Conservation (phyloP, 2,329 filamentous ascomycete species). For the Podosphaera xanthii region DNA sequence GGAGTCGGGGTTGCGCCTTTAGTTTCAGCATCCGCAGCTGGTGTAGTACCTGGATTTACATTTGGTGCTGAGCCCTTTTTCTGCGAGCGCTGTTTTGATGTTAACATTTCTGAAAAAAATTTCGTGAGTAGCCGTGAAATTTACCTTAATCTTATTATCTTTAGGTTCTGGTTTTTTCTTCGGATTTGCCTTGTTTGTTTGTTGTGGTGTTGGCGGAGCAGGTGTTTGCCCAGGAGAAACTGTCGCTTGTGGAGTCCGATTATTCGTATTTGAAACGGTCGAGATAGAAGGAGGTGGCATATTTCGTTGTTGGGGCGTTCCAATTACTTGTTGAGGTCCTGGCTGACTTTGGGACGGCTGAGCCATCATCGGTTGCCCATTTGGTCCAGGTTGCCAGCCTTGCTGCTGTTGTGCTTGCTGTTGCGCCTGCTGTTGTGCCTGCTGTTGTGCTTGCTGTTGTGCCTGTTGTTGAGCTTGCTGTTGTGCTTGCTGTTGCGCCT, state of each 20-base stretch:
- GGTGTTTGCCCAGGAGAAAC: conserved; percentile 31
- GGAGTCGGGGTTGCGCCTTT: conserved; percentile 36
- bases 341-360: conserved; percentile 19
- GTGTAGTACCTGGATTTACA: conserved; percentile 29
- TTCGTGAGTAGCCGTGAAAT: conserved; percentile 16
- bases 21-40: conserved; percentile 33
- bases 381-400: conserved; percentile 16
- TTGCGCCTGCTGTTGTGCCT: conserved; percentile 20
- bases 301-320: conserved; percentile 47
- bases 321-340: conserved; percentile 19
- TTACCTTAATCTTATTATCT: conserved; percentile 52
- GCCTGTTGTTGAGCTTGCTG: conserved; percentile 6
- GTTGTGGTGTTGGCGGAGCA: conserved; percentile 55
- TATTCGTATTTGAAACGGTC: conserved; percentile 26
- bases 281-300: conserved; percentile 47
- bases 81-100: conserved; percentile 16
- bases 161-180: conserved; percentile 76
- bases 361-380: conserved; percentile 23
- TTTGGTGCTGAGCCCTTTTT: conserved; percentile 42
- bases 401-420: conserved; percentile 3
- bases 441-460: conserved; percentile 20
- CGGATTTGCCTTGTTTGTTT: conserved; percentile 47
- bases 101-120: conserved; percentile 17
- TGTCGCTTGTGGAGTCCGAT: conserved; percentile 29
- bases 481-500: conserved; percentile 20